Percentiles rank a stretch among this genome's conserved stretches.
These are phyloP conservation scores for Colletotrichum spinosum DNA, from an alignment of 2,329 filamentous ascomycete genomes.

Conservation along the genomic window DNA sequence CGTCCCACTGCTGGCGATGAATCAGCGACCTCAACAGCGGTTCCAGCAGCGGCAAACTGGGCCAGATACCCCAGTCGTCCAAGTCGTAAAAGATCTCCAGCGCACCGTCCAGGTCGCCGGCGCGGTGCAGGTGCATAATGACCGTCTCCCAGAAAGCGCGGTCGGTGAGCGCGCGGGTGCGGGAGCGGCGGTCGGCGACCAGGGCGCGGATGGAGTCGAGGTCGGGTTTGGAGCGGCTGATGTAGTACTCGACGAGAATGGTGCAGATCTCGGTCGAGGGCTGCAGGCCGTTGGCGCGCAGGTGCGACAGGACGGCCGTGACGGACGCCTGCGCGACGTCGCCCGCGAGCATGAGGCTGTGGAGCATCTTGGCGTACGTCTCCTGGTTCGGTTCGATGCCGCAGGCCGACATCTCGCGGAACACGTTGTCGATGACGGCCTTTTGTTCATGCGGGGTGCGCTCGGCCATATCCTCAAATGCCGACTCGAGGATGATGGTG, in stretches of 20 bases:
- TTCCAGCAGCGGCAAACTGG: constrained; percentile 34
- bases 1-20: constrained; percentile 37
- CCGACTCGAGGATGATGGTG: constrained; percentile 75
- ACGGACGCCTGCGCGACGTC: constrained; percentile 62
- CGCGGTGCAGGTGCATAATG: constrained; percentile 33
- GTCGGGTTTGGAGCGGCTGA: constrained; percentile 68
- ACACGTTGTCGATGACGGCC: constrained; percentile 62
- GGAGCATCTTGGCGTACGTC: constrained; percentile 77
- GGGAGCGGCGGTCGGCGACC: constrained; percentile 60
- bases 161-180: constrained; percentile 37
- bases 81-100: constrained; percentile 59
- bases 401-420: constrained; percentile 67
- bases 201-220: constrained; percentile 69
- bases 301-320: constrained; percentile 71
- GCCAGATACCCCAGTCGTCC: constrained; percentile 44
- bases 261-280: constrained; percentile 78
- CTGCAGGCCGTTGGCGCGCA: constrained; percentile 64
- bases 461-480: constrained; percentile 56
- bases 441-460: constrained; percentile 62
- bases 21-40: constrained; percentile 35
- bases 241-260: constrained; percentile 76
- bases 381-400: constrained; percentile 70
- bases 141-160: constrained; percentile 42
- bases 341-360: constrained; percentile 66
- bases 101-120: constrained; percentile 32